Conservation (phyloP, 768 basidiomycete genomes). For the Mycena chlorophos region DNA sequence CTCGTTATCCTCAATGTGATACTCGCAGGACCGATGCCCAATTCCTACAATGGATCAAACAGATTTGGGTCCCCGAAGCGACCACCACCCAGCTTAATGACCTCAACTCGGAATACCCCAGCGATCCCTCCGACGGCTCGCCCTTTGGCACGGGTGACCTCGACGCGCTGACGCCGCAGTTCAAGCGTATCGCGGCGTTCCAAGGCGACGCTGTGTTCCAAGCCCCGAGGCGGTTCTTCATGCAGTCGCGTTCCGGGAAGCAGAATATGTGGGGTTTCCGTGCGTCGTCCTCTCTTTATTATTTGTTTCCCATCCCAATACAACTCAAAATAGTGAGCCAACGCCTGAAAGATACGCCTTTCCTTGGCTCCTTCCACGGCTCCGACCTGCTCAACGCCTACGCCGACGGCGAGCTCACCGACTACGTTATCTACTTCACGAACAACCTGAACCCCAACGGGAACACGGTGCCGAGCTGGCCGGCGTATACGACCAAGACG, state of each 20-base stretch:
- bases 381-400: constrained; percentile 46
- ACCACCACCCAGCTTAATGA: constrained; percentile 21
- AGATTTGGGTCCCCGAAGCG: constrained; percentile 22
- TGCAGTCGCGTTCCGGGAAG: constrained; percentile 39
- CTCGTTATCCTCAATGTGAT: background rate
- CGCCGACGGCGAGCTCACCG: constrained; percentile 41
- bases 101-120: constrained; percentile 35
- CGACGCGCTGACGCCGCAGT: constrained; percentile 18
- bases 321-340: constrained; percentile 39
- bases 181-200: constrained; percentile 24
- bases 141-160: constrained; percentile 19
- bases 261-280: constrained; percentile 41
- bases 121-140: constrained; percentile 24
- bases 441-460: constrained; percentile 47
- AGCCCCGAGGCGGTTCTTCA: constrained; percentile 51
- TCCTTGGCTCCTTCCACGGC: constrained; percentile 46
- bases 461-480: constrained; percentile 40
- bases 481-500: constrained; percentile 37
- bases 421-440: constrained; percentile 48
- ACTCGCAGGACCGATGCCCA: constrained; percentile 24
- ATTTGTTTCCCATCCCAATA: background rate
- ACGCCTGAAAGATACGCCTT: constrained; percentile 42
- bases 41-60: constrained; percentile 17
- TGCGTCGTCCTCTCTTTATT: constrained; percentile 17
- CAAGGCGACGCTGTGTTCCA: constrained; percentile 52